phyloP scores from a whole-genome alignment of 306 rosid genomes.

The Gleditsia sinensis region DNA sequence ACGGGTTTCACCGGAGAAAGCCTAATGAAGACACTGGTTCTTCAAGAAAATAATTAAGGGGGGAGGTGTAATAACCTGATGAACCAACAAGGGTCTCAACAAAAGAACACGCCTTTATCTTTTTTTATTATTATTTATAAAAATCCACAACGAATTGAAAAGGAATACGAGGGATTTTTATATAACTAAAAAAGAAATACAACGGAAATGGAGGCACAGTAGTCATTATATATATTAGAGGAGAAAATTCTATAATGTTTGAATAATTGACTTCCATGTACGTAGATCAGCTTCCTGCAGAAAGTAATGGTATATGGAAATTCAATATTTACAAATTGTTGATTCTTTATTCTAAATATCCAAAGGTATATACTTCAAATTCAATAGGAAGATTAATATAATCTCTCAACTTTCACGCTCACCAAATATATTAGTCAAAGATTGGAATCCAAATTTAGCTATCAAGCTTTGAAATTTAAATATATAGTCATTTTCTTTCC shows the following conservation, averaged over 20 bases:
- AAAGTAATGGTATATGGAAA: neutral
- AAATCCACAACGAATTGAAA: neutral
- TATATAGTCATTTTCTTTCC: slow-evolving; percentile 1
- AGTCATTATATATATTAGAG: neutral
- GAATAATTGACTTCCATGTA: slow-evolving; percentile 10
- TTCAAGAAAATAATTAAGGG: neutral
- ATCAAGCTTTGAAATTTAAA: neutral
- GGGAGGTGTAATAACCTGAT: neutral
- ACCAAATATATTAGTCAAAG: slow-evolving; percentile 29
- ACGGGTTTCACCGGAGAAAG: neutral
- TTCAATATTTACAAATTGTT: neutral
- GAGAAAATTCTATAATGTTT: slow-evolving; percentile 16
- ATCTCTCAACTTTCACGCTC: too few species aligned
- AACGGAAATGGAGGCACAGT: slow-evolving; percentile 8
- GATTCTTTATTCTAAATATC: neutral
- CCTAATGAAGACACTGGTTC: neutral
- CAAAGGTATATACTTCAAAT: neutral
- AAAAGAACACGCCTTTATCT: neutral
- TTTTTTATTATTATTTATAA: neutral
- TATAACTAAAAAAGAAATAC: neutral
- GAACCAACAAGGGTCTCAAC: neutral
- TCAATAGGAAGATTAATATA: neutral
- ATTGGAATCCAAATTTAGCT: neutral
- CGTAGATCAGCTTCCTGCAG: neutral
- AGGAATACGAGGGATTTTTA: neutral